A percentile compares a stretch with the other conserved stretches of the same genome.
Evolutionary conservation across 768 basidiomycete species (phyloP).

Genomic region (Phanerodontia chrysosporium): DNA sequence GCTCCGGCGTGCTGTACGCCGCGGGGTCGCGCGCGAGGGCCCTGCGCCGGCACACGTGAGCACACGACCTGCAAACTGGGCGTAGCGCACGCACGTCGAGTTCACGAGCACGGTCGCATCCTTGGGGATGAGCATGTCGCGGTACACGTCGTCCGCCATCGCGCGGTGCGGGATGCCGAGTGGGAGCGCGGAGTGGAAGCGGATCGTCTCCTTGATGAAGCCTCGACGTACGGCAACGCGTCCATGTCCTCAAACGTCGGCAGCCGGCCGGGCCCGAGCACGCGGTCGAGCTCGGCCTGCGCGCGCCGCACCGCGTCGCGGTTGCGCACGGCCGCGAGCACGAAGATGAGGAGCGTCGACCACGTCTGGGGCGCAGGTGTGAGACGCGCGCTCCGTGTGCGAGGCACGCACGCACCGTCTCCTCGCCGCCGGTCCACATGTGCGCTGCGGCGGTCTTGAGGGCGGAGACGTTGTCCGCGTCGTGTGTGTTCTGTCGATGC

Average conservation of each 20-base stretch:
- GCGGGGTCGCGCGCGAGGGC: conserved; percentile 22
- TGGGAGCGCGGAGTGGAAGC: conserved; percentile 18
- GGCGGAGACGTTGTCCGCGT: not conserved
- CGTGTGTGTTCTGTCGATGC: not conserved
- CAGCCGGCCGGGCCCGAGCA: conserved; percentile 23
- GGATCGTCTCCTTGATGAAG: conserved; percentile 17
- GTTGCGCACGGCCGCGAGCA: not conserved
- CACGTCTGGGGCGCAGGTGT: conserved; percentile 1
- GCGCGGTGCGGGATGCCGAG: conserved; percentile 36
- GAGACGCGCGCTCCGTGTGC: too few relatives aligned
- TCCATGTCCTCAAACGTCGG: conserved; percentile 23
- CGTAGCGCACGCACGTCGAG: not conserved
- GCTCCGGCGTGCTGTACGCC: conserved; percentile 26
- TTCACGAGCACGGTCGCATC: conserved; percentile 27
- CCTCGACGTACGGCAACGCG: conserved; percentile 23
- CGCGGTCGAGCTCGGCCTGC: conserved; percentile 25
- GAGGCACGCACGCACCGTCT: not conserved
- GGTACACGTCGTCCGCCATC: conserved; percentile 37
- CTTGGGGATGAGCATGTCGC: conserved; percentile 37
- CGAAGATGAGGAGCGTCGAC: conserved; percentile 2
- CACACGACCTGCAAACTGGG: not conserved
- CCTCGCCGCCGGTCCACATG: not conserved
- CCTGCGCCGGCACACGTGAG: not conserved
- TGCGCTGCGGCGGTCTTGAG: not conserved
- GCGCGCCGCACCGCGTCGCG: conserved; percentile 16